Evolutionary conservation across 2,329 filamentous ascomycete genomes (phyloP).

Genomic region (Hortaea sp.): DNA sequence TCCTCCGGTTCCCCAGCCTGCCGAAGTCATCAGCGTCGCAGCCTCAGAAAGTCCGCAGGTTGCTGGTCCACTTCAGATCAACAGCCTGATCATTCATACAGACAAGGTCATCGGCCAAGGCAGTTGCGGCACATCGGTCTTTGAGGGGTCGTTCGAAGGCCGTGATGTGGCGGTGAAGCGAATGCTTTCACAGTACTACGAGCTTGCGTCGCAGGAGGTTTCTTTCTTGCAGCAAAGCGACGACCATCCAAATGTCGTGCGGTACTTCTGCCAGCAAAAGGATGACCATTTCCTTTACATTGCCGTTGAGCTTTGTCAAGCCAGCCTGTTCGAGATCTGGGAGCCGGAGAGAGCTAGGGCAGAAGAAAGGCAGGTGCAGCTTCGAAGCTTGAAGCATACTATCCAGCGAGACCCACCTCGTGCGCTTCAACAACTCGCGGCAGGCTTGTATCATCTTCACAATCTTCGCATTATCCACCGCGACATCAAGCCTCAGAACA

Average conservation of each 20-base stretch:
- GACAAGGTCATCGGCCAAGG: conserved; percentile 59
- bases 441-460: conserved; percentile 81
- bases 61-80: conserved; percentile 45
- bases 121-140: conserved; percentile 95
- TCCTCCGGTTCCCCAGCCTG: conserved; percentile 11
- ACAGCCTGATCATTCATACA: conserved; percentile 50
- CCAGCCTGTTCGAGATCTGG: conserved; percentile 85
- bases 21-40: conserved; percentile 35
- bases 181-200: conserved; percentile 92
- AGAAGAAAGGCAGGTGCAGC: conserved; percentile 27
- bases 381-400: conserved; percentile 54
- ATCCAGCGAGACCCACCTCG: conserved; percentile 67
- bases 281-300: conserved; percentile 91
- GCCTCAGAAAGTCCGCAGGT: conserved; percentile 32
- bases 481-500: conserved; percentile 96
- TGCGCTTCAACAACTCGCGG: conserved; percentile 79
- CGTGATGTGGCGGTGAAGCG: conserved; percentile 91
- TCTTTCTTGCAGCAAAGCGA: conserved; percentile 84
- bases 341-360: conserved; percentile 67
- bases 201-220: conserved; percentile 90
- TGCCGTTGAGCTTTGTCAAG: conserved; percentile 84
- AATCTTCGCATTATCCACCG: conserved; percentile 89
- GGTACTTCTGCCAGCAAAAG: conserved; percentile 87
- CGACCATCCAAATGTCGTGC: conserved; percentile 91
- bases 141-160: conserved; percentile 82